Base-by-base conservation (phyloP, 768 basidiomycete species). In the Naganishia friedmannii region DNA sequence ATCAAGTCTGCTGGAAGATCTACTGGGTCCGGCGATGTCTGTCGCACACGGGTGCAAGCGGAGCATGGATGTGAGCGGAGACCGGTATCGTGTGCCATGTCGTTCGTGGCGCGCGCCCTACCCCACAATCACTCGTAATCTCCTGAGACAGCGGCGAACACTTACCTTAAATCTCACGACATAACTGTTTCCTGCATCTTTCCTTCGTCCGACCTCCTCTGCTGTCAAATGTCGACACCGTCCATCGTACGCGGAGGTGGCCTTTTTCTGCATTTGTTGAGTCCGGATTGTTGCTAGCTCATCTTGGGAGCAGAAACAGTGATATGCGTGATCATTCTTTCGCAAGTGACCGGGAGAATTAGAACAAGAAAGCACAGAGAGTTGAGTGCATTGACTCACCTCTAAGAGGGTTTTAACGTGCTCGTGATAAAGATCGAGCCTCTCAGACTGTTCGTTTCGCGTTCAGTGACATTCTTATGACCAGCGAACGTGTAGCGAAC, bases 241-340 rank as follows among this genome's bases (percentile, higher is more conserved):
- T 73, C 92, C 89, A 83, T 99, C 94, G 74, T 99, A 99, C 39
- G 66, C 67, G 8, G 57, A 46, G 1, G 46, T 39, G 0, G 89
- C 69, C 88, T 55, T 86, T 83, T 74, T 88, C 87, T 0, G 88
- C 88, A n/a, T 93, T 89, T 0, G 87, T 3, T 88, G 85, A 1
- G 88, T 88, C 37, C 90, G 87, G 21, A 87, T 90, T 13, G 84
- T 83, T 0, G 86, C 78, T 3, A 98, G 84, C 55, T 86, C 86
- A 71, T 90, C 88, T 0, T 87, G 83, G 1, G 89, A 86, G 80
- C 95, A 97, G 83, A 98, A 98, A 80, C 96, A 98, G 23, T 91
- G 88, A 78, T 99, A 99, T 8, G 94, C 95, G 70, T 90, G 87
- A 4, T 90, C 92, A 53, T 86, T 85, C 93, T 97, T 4, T 72